Percentiles rank a stretch among this genome's conserved stretches.
Conservation (phyloP, 768 basidiomycete species). For the Panus rudis region DNA sequence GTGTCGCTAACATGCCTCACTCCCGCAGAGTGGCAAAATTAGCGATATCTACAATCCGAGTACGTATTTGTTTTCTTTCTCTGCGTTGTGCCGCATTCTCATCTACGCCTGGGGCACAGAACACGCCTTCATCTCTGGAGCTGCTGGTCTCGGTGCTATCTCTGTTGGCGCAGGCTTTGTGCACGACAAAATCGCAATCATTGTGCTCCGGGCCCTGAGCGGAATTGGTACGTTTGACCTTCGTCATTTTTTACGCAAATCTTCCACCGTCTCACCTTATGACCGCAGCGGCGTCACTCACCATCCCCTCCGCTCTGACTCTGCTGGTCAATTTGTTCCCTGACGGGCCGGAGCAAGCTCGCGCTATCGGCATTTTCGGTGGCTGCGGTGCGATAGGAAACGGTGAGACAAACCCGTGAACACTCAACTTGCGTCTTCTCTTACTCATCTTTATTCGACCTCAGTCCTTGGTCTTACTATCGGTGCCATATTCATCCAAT, state of each 20-base stretch:
- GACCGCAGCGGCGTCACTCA: conserved; percentile 34
- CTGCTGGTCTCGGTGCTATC: conserved; percentile 20
- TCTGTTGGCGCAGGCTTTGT: conserved; percentile 26
- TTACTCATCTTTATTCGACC: neutral
- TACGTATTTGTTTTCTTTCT: conserved; percentile 7
- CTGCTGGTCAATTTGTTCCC: conserved; percentile 42
- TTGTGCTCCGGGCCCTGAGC: conserved; percentile 26
- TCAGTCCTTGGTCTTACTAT: conserved; percentile 28
- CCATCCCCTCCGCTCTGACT: conserved; percentile 34
- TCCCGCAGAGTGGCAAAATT: conserved; percentile 24
- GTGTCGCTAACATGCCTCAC: neutral
- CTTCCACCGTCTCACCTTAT: neutral
- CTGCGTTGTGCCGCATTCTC: neutral
- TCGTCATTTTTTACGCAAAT: neutral
- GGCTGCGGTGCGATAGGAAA: conserved; percentile 40
- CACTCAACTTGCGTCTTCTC: neutral
- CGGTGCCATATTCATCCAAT: conserved; percentile 31
- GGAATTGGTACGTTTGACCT: conserved; percentile 19
- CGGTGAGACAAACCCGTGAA: conserved; percentile 16
- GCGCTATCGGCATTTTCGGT: conserved; percentile 38
- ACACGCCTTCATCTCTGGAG: conserved; percentile 23
- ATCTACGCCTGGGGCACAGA: conserved; percentile 12
- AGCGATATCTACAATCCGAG: conserved; percentile 28
- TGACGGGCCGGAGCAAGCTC: conserved; percentile 34
- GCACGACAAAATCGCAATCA: conserved; percentile 24